Conservation (phyloP, 2,329 filamentous ascomycete species). For the Aspergillus thermomutatus region DNA sequence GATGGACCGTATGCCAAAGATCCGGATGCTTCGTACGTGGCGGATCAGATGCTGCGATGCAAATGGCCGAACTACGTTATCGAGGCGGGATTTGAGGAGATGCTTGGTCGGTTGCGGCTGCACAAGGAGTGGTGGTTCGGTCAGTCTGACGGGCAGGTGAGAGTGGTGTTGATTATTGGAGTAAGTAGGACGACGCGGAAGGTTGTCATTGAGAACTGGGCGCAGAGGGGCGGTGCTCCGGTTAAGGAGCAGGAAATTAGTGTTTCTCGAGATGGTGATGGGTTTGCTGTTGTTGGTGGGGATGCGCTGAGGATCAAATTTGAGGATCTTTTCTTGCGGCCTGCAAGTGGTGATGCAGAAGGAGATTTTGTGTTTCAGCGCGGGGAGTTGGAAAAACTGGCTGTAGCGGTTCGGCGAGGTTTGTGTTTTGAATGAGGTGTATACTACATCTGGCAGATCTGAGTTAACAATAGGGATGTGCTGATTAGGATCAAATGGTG, state of each 20-base stretch:
- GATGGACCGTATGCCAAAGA: not conserved
- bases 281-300: not conserved
- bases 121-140: not conserved
- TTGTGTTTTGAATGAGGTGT: not conserved
- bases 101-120: not conserved
- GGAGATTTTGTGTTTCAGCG: not conserved
- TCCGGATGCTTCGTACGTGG: not conserved
- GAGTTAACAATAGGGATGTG: not conserved
- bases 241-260: not conserved
- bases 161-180: not conserved
- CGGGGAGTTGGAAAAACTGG: not conserved
- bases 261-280: not conserved
- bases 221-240: not conserved
- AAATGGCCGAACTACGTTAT: not conserved
- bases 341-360: not conserved
- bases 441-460: not conserved
- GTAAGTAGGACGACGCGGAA: not conserved
- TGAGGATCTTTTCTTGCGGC: not conserved
- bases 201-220: not conserved
- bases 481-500: not conserved
- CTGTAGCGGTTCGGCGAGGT: not conserved
- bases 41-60: no score
- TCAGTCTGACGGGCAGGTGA: not conserved
- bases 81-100: not conserved
- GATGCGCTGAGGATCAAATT: no score